Evolutionary conservation across 495 filamentous ascomycete genomes (phyloP), one percentile per base, ranked within the genome.

Genomic region (Daldinia childiae): DNA sequence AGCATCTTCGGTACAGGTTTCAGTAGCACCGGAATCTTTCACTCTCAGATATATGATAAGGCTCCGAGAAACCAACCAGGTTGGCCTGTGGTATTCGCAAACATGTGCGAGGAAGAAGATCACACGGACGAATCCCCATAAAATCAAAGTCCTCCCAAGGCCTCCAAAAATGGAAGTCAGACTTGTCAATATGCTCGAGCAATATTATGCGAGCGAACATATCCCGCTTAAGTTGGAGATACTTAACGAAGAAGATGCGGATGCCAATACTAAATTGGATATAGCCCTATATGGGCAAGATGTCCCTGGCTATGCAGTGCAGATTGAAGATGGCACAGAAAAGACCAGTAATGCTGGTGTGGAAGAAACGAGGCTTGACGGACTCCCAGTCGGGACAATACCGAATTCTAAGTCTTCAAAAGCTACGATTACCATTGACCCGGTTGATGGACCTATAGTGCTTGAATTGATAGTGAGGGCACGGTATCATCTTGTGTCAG

Each of bases 151-250:
- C 36, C 83, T 93, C 62, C 95, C 95, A 4, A 91, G 95, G 75
- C 95, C 95, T 43, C 95, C 95, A 0, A 98, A 98, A 77, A 90
- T 99, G 79, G 88, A 91, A 66, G 86, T 98, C 36, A 84, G 82
- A 27, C 78, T 91, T 21, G 81, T 85, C 2, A 84, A 87, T 51
- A 79, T 90, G 51, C 82, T 83, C 62, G 82, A 87, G 24, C 88
- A 91, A 34, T 96, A 95, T 78, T 98, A 97, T 74, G 90, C 90
- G 2, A 90, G 95, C 74, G 95, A 99, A 79, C 75, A 80, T 1
- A 84, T 97, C 43, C 73, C 74, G 8, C 78, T 98, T 50, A 81
- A 84, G 15, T 83, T 98, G 39, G 85, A 90, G 29, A 81, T 97
- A 17, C 72, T 87, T 24, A 99, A 99, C 63, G 90, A 89, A 65